These are phyloP conservation scores for Thecaphora frezii DNA, from an alignment of 1,284 basidiomycete genomes.

Conservation along the genomic window DNA sequence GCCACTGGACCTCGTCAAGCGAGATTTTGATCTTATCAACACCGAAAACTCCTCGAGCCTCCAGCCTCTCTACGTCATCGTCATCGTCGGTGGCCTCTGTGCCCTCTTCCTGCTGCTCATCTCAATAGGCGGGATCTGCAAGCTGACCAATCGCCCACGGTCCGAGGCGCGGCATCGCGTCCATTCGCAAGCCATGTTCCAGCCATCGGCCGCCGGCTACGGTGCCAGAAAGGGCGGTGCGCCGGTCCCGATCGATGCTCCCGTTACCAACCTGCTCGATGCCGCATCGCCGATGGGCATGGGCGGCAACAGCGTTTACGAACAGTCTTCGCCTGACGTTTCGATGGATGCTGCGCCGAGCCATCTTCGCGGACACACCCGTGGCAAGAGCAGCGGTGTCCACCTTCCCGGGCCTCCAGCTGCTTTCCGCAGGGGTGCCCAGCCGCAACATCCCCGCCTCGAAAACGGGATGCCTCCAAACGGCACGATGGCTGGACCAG, in stretches of 20 bases:
- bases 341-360: slow-evolving; percentile 5
- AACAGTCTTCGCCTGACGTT: background rate
- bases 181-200: slow-evolving; percentile 21
- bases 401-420: slow-evolving; percentile 33
- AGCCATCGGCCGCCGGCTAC: slow-evolving; percentile 40
- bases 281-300: slow-evolving; percentile 35
- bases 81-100: slow-evolving; percentile 24
- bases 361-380: slow-evolving; percentile 20
- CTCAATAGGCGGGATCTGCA: slow-evolving; percentile 30
- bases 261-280: slow-evolving; percentile 28
- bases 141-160: slow-evolving; percentile 25
- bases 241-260: slow-evolving; percentile 15
- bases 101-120: slow-evolving; percentile 31
- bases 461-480: slow-evolving; percentile 16
- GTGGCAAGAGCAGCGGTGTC: slow-evolving; percentile 32
- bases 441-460: slow-evolving; percentile 30
- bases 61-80: slow-evolving; percentile 17
- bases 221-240: slow-evolving; percentile 3
- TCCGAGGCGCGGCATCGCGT: slow-evolving; percentile 9
- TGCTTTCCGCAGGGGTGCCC: slow-evolving; percentile 33
- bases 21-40: slow-evolving; percentile 2
- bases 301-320: slow-evolving; percentile 11
- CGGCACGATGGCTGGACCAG: background rate
- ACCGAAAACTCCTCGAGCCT: slow-evolving; percentile 23
- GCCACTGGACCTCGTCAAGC: background rate